Evolutionary conservation across 345 rosid species (phyloP), one percentile per base, ranked within the genome.

Genomic region (Populus davidiana): DNA sequence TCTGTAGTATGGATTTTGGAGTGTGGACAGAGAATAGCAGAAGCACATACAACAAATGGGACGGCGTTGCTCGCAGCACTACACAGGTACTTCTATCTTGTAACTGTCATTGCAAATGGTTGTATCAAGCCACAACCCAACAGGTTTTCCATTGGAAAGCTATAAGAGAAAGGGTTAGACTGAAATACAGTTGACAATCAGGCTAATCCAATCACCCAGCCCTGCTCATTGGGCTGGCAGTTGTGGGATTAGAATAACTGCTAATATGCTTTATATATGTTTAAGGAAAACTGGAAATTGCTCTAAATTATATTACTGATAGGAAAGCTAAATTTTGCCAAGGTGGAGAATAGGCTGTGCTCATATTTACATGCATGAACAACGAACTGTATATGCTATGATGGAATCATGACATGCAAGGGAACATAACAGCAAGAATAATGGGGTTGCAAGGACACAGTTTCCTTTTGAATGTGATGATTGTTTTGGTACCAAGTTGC

Each of bases 11-110:
- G 98, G 97, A 92, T 82, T 90, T 92, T 75, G 98, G 98, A 78
- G 83, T 87, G 49, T 94, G 98, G 98, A 89, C 97, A 14, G 98
- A 94, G 73, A 90, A 90, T 82, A 93, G 98, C 86, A 86, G 98
- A 85, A 82, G 87, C 75, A 83, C 87, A 16, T 94, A 92, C 89
- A 92, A 94, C 89, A 92, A 94, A 56, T 89, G 98, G 93, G 98
- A 92, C 75, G 96, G 96, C 0, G 91, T 92, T 83, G 98, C 94
- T 80, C 89, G 98, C 66, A 80, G 87, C 81, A 90, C 97, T 9
- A 87, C 85, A 20, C 98, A 94, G 97, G 98, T 90, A 80, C 65
- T 38, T 71, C 63, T 71, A 36, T 25, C 78, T 73, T 78, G 71
- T 50, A 73, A 64, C 64, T 75, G 62, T 54, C 52, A 67, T n/a